Conservation (phyloP, 805 yeast species). For the Saturnispora diversa region DNA sequence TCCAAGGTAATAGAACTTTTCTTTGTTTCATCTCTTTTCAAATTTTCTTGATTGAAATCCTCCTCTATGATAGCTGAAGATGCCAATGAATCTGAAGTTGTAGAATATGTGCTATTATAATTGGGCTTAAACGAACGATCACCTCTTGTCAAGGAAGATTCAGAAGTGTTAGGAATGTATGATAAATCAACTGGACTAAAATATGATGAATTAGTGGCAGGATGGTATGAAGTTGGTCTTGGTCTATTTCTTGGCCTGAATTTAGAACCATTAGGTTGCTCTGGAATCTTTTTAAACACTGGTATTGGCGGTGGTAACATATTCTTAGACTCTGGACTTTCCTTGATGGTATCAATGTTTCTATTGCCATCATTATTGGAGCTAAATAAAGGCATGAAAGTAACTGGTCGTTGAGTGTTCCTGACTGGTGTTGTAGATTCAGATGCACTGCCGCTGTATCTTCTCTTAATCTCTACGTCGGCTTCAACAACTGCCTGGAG, state of each 20-base stretch:
- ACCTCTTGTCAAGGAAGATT: slow-evolving; percentile 16
- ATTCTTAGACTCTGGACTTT: slow-evolving; percentile 31
- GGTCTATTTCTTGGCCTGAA: slow-evolving; percentile 44
- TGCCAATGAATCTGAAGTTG: slow-evolving; percentile 16
- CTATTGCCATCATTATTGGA: slow-evolving; percentile 18
- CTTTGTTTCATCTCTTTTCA: slow-evolving; percentile 23
- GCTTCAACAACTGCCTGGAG: slow-evolving; percentile 70
- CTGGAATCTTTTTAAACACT: slow-evolving; percentile 17
- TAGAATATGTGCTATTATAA: slow-evolving; percentile 13
- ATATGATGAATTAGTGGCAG: slow-evolving; percentile 32
- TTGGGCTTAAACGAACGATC: slow-evolving; percentile 9
- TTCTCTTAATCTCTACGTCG: slow-evolving; percentile 32
- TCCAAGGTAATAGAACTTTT: too few relatives aligned
- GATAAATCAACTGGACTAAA: slow-evolving; percentile 26
- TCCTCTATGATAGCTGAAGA: slow-evolving; percentile 27
- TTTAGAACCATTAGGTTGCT: slow-evolving; percentile 26
- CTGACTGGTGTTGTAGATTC: slow-evolving; percentile 17
- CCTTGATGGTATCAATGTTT: slow-evolving; percentile 37
- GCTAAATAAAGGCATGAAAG: slow-evolving; percentile 20
- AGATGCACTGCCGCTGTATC: slow-evolving; percentile 25
- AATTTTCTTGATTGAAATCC: slow-evolving; percentile 13
- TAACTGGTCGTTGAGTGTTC: slow-evolving; percentile 26
- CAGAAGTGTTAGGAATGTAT: slow-evolving; percentile 24
- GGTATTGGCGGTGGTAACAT: slow-evolving; percentile 23
- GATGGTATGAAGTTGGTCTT: slow-evolving; percentile 81